phyloP scores from a whole-genome alignment of 2,329 filamentous ascomycete genomes.

The Colletotrichum endophyticum region DNA sequence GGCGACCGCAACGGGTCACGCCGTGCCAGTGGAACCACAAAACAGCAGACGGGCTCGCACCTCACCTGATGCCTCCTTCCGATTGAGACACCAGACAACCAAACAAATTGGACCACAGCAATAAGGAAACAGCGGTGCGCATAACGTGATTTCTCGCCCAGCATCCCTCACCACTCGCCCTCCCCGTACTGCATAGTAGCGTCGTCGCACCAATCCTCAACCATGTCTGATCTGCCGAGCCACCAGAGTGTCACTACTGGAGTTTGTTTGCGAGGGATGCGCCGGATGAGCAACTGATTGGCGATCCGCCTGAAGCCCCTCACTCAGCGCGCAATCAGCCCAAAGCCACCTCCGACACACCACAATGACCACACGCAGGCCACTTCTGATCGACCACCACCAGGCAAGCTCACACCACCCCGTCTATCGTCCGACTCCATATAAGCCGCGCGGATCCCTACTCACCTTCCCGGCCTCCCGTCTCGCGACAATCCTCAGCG shows the following conservation, averaged over 20 bases:
- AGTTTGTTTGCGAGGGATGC: neutral
- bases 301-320: neutral
- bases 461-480: rapidly evolving
- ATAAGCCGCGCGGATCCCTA: slow-evolving; percentile 10
- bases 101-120: neutral
- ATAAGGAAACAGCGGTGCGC: neutral
- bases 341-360: neutral
- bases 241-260: neutral
- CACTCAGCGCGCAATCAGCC: neutral
- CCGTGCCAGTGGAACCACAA: slow-evolving; percentile 11
- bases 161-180: neutral
- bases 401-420: neutral
- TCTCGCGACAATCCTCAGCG: neutral
- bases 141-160: neutral
- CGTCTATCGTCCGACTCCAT: neutral
- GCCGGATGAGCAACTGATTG: neutral
- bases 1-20: neutral
- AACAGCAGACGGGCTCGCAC: slow-evolving; percentile 9
- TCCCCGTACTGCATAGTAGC: neutral
- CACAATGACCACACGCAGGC: neutral
- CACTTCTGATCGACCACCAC: neutral
- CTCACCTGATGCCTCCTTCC: slow-evolving; percentile 10
- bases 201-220: neutral
- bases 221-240: slow-evolving; percentile 3
- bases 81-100: neutral